Evolutionary conservation across 1,139 yeast genomes (phyloP).

Genomic region (Saccharomyces pastorianus): DNA sequence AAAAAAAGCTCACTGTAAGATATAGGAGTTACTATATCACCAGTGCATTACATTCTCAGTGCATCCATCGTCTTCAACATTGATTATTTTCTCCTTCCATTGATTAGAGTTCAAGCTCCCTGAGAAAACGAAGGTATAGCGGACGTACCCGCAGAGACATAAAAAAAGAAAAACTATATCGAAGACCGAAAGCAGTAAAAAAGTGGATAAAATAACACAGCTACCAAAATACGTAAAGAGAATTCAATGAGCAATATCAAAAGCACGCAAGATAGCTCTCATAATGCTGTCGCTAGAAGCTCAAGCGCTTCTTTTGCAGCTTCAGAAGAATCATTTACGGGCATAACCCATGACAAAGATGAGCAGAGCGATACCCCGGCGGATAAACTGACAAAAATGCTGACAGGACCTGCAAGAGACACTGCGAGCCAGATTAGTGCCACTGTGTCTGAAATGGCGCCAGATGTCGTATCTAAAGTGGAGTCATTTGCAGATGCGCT

Average conservation of each 20-base stretch:
- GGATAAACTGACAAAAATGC: constrained; percentile 13
- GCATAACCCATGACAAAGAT: background rate
- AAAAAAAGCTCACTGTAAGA: background rate
- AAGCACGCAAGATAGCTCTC: background rate
- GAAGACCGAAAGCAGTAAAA: background rate
- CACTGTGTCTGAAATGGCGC: constrained; percentile 7
- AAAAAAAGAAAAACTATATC: background rate
- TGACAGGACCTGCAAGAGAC: constrained; percentile 4
- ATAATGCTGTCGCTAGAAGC: background rate
- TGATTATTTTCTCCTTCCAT: background rate
- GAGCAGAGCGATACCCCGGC: constrained; percentile 9
- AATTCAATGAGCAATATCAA: background rate
- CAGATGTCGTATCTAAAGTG: constrained; percentile 17
- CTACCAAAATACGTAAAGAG: background rate
- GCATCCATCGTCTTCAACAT: background rate
- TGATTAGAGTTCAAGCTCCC: background rate
- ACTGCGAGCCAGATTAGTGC: background rate
- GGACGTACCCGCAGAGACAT: background rate
- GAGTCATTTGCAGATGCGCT: constrained; percentile 22
- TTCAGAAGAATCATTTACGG: background rate
- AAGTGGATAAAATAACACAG: background rate
- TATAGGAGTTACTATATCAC: background rate
- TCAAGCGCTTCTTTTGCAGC: background rate
- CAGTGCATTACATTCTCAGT: background rate
- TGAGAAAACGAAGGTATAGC: background rate